Evolutionary conservation across 1,284 basidiomycete species (phyloP), one percentile per base, ranked within the genome.

Genomic region (Leccinum fuscescens): DNA sequence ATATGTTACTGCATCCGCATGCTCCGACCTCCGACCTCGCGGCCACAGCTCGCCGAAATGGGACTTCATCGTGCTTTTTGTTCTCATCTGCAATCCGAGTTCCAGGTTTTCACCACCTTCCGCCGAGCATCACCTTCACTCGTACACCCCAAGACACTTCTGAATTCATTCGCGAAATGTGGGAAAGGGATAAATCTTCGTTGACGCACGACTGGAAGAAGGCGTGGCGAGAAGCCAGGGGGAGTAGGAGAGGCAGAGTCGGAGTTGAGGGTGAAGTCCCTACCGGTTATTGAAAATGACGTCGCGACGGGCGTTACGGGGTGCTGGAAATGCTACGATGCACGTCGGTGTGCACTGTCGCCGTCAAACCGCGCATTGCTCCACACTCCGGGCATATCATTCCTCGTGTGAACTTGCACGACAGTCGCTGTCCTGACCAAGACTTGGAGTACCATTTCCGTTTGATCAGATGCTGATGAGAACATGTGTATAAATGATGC

Each of bases 181-280:
- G 93, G 93, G 88, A 93, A 69, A 82, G 78, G 27, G 77, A 80
- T 46, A 88, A 87, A 69, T 79, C 80, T 1, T 86, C 88, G 58
- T 75, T 94, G 71, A 94, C 93, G 54, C 79, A 77, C 60, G 90
- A 86, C 58, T 95, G 90, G 90, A 94, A 93, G 77, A 83, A 85
- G 67, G 76, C 89, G 42, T 85, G 85, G 73, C 83, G 89, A 59
- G 92, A 94, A 71, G 92, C 90, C n/a, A 82, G 81, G 58, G 89
- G 89, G 70, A 78, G 86, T 44, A 83, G 82, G 67, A 80, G 83
- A 64, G 77, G 89, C 55, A 79, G 83, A 66, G 80, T 82, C 54
- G 82, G 82, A 24, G 80, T 84, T 60, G 82, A 81, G 8, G 83
- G 76, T 35, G 77, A 74, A 9, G 71, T 51, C 12, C 61, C 49